Evolutionary conservation across 495 filamentous ascomycete genomes (phyloP), one percentile per base, ranked within the genome.

Genomic region (Coniosporium apollinis): DNA sequence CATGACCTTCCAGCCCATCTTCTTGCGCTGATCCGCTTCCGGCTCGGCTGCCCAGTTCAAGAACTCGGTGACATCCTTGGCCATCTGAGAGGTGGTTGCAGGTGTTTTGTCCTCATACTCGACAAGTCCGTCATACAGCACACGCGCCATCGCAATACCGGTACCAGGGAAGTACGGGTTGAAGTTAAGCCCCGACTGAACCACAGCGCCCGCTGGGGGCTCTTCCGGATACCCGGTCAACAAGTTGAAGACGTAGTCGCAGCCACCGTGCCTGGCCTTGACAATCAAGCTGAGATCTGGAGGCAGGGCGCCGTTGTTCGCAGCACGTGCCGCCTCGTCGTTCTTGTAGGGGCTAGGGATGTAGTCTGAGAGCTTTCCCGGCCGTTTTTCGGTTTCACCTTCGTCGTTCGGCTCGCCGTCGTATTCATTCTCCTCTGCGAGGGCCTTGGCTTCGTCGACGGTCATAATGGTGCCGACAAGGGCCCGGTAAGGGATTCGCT

Each of bases 131-230:
- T 99, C 87, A 62, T 87, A 99, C 29, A 99, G 72, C 38, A 94
- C 87, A 68, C 91, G 86, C 49, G 78, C 85, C 91, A 99, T 99
- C 48, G 81, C 91, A 59, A 99, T 99, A 49, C 85, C 89, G 43
- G 89, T 96, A 48, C 91, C 91, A 34, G 89, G 89, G 74, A 99
- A 99, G 68, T 94, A 99, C 19, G 89, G 89, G 73, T 99, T 99
- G 73, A 99, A 99, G 72, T 96, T 92, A 56, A 99, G 74, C 43
- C 89, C 89, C 39, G 74, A 69, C 39, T 70, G 68, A 44, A 99
- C 72, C 41, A 62, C 57, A 41, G 75, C 82, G 49, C 89, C 89
- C 26, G 89, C 79, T 9, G 89, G 89, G 31, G 84, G 71, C 64
- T 99, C 87, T 48, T 99, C 89, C 37, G 89, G 89, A 58, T 99